Conservation (phyloP, 2,329 filamentous ascomycete species). For the Chaetomiaceae sp. region DNA sequence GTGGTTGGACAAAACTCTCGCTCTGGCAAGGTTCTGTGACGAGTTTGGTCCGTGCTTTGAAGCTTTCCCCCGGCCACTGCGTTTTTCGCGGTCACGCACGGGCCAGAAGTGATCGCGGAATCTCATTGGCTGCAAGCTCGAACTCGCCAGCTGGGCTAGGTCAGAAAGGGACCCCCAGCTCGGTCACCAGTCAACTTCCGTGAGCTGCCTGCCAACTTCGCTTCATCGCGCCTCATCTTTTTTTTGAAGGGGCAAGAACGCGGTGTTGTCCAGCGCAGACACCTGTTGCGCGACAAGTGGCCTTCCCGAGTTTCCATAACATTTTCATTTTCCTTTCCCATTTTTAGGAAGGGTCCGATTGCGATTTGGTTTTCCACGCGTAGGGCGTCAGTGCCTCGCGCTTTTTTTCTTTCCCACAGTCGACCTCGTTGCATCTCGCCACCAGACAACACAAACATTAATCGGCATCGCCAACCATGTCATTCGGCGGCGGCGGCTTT, state of each 20-base stretch:
- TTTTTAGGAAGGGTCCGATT: neutral
- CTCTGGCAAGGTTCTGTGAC: too few species aligned
- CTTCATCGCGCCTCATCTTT: conserved; percentile 12
- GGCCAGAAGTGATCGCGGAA: neutral
- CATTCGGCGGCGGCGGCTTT: conserved; percentile 52
- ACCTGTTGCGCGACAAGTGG: conserved; percentile 5
- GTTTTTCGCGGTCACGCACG: conserved; percentile 9
- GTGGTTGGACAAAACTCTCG: too few species aligned
- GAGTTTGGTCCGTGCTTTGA: conserved; percentile 10
- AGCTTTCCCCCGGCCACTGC: conserved; percentile 10
- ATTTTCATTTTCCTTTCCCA: neutral
- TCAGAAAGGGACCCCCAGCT: conserved; percentile 2
- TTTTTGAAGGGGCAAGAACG: conserved; percentile 9
- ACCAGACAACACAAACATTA: neutral
- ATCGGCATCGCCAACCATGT: conserved; percentile 42
- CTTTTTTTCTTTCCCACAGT: conserved; percentile 6
- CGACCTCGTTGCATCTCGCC: conserved; percentile 1
- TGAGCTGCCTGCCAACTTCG: conserved; percentile 18
- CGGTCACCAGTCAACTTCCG: conserved; percentile 11
- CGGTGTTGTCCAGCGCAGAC: conserved; percentile 10
- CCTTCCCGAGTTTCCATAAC: neutral
- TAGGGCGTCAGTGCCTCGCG: conserved; percentile 14
- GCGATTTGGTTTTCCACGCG: conserved; percentile 6
- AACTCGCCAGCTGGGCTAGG: conserved; percentile 7
- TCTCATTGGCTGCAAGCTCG: conserved; percentile 11